A percentile compares a stretch with the other conserved stretches of the same genome.
phyloP scores from a whole-genome alignment of 192 early-diverging fungal species.

The Backusella parvicylindrica region DNA sequence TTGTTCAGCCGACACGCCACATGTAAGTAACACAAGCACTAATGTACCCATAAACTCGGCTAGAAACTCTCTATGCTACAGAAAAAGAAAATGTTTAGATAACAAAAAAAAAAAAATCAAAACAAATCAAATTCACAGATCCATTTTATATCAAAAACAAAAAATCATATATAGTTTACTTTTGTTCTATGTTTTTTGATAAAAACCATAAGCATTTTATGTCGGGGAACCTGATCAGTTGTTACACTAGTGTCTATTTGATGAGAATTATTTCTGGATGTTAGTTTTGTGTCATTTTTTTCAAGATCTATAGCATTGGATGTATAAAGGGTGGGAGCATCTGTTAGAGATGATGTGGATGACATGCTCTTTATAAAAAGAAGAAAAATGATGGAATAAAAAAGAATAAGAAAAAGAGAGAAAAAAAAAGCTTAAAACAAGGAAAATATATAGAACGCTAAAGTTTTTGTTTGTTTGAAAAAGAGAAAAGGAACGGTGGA shows the following conservation, averaged over 20 bases:
- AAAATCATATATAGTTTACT: too few relatives aligned
- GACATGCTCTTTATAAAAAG: neutral
- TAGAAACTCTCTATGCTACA: slow-evolving; percentile 50
- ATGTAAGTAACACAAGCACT: slow-evolving; percentile 60
- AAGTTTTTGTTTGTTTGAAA: neutral
- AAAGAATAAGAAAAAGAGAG: neutral
- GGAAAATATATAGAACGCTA: neutral
- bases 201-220: neutral
- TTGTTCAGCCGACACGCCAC: slow-evolving; percentile 58
- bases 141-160: too few relatives aligned
- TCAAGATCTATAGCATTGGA: neutral
- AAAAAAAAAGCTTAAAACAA: neutral
- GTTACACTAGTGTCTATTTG: neutral
- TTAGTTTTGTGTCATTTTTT: neutral
- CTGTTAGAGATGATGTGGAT: neutral
- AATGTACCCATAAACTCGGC: slow-evolving; percentile 78
- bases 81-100: neutral
- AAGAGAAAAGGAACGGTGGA: neutral
- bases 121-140: too few relatives aligned
- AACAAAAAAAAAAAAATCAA: neutral
- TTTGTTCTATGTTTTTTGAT: neutral
- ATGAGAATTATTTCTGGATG: neutral
- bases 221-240: neutral
- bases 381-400: neutral
- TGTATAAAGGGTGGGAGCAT: neutral